phyloP scores from a whole-genome alignment of 2,329 filamentous ascomycete genomes.

The Venturia asperata region DNA sequence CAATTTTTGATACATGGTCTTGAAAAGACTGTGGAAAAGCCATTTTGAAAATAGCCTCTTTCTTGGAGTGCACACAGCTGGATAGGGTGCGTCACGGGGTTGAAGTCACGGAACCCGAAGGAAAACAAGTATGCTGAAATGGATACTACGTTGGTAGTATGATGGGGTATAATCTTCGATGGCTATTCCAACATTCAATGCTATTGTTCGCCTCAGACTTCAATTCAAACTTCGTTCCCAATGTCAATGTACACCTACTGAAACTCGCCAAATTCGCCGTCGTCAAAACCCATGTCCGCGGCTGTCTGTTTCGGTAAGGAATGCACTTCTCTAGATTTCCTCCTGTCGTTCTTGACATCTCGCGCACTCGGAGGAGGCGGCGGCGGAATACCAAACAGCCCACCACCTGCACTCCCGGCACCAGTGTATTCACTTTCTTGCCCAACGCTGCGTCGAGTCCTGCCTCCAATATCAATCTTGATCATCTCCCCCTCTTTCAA shows the following conservation, averaged over 20 bases:
- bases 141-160: background rate
- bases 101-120: background rate
- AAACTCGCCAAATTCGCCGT: slow-evolving; percentile 85
- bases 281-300: slow-evolving; percentile 71
- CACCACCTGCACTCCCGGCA: slow-evolving; percentile 38
- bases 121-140: background rate
- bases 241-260: slow-evolving; percentile 32
- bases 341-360: slow-evolving; percentile 55
- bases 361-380: slow-evolving; percentile 62
- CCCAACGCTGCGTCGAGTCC: slow-evolving; percentile 36
- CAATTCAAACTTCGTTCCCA: background rate
- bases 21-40: no score
- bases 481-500: slow-evolving; percentile 88
- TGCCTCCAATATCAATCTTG: slow-evolving; percentile 65
- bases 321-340: slow-evolving; percentile 40
- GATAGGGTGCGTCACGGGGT: no score
- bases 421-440: slow-evolving; percentile 29
- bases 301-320: slow-evolving; percentile 40
- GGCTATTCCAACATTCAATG: background rate
- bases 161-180: slow-evolving; percentile 9
- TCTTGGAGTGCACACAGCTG: no score
- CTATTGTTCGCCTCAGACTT: background rate
- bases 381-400: slow-evolving; percentile 66
- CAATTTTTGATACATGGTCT: no score
- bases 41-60: no score